Percentiles rank a stretch among this genome's conserved stretches.
phyloP scores from a whole-genome alignment of 768 basidiomycete genomes.

The Phylloporus sp. region DNA sequence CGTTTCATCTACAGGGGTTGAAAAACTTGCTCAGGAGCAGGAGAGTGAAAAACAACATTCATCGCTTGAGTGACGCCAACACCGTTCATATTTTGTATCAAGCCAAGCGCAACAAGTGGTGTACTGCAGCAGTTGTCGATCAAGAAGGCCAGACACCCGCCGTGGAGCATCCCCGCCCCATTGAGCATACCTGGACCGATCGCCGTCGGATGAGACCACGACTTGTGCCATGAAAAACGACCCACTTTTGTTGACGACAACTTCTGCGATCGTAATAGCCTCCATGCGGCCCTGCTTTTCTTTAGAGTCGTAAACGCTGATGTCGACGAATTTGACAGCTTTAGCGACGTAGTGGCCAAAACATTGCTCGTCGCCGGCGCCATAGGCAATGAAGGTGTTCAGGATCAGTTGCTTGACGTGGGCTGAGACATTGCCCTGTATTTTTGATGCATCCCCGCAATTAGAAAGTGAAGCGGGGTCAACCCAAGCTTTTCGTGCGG shows the following conservation, averaged over 20 bases:
- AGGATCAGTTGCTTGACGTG: constrained; percentile 63
- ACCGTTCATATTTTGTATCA: constrained; percentile 58
- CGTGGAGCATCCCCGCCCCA: constrained; percentile 72
- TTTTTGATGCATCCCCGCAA: constrained; percentile 50
- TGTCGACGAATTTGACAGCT: constrained; percentile 56
- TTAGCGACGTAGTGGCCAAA: constrained; percentile 63
- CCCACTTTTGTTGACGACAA: constrained; percentile 60
- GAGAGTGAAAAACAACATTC: constrained; percentile 67
- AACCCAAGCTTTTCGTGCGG: constrained; percentile 49
- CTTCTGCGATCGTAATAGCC: constrained; percentile 59
- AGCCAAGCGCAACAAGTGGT: constrained; percentile 62
- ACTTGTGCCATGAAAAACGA: background rate
- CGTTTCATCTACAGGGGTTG: background rate
- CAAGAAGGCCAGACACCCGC: constrained; percentile 70
- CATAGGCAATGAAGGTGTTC: constrained; percentile 67
- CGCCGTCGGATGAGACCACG: constrained; percentile 1
- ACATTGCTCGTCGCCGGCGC: constrained; percentile 59
- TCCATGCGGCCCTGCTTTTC: constrained; percentile 52
- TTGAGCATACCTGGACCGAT: constrained; percentile 59
- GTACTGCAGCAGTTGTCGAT: constrained; percentile 73
- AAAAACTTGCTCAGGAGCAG: constrained; percentile 53
- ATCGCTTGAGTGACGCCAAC: constrained; percentile 74
- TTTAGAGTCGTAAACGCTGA: constrained; percentile 45
- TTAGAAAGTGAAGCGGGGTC: constrained; percentile 62
- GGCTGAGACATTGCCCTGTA: constrained; percentile 60